Base-by-base conservation (phyloP, 331 rosid genomes). In the Ulmus americana region DNA sequence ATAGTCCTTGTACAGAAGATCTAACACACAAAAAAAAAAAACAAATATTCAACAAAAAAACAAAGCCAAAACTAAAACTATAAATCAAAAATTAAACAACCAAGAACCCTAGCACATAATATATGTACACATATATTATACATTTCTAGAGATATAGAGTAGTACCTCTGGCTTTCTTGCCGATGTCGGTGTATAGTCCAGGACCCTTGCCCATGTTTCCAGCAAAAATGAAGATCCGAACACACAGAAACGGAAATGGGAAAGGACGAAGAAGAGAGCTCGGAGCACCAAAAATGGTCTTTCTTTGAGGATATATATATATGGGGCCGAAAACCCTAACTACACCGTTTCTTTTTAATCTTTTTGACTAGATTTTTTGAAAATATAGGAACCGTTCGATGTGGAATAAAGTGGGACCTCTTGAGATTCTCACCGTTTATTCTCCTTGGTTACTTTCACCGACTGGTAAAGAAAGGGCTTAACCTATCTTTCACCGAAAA, bases 171-270 rank as follows among this genome's bases (percentile, higher is more conserved):
- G 96, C 85, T 72, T 77, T 85, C 60, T 85, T 91, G 82, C 96
- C 97, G 69, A 91, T 85, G 59, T 91, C 96, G 56, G 88, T 50
- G 88, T 91, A 91, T 54, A 91, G 96, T 43, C 97, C 97, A 9
- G 97, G 97, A 80, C 97, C 97, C 77, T 84, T 89, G 45, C 71
- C 78, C 97, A 91, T 91, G 73, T 59, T 77, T 28, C 8, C 45
- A 20, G 16, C 35, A 53, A 50, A 69, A 67, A 78, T 60, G 84
- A 62, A 40, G 71, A 68, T 81, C 80, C 49, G 56, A 54, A 40
- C 44, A 6, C 1, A 51, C 47, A 50, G 45, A 51, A 20, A 38
- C 7, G 7, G 35, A 47, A 56, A 20, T 10, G 2, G 61, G 3
- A 20, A 61, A 11, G 16, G 39, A 16, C 55, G 10, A 38, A 18